Evolutionary conservation across 1,139 yeast genomes (phyloP).

Genomic region (Geotrichum reessii): DNA sequence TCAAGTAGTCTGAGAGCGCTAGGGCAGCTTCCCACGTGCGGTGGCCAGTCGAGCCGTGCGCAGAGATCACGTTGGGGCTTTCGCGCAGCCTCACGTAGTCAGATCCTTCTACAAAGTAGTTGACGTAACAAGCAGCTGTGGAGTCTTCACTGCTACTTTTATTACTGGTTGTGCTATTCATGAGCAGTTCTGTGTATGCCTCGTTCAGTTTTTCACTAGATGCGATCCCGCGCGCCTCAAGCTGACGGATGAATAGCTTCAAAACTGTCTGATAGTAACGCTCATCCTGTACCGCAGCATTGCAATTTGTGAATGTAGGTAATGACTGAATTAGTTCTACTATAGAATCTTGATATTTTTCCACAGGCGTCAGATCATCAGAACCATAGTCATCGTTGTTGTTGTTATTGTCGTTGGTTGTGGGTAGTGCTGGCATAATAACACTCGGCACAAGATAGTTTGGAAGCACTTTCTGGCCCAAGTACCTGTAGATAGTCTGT

Average conservation of each 20-base stretch:
- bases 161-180: neutral
- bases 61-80: slow-evolving; percentile 60
- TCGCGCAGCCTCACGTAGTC: slow-evolving; percentile 34
- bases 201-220: slow-evolving; percentile 9
- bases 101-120: neutral
- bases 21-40: slow-evolving; percentile 94
- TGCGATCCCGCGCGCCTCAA: neutral
- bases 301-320: neutral
- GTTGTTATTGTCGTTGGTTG: neutral
- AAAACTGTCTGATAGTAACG: slow-evolving; percentile 10
- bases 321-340: neutral
- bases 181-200: slow-evolving; percentile 8
- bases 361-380: neutral
- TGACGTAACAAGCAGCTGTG: neutral
- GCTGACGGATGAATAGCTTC: slow-evolving; percentile 12
- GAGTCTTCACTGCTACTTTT: neutral
- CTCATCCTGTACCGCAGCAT: neutral
- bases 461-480: slow-evolving; percentile 11
- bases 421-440: neutral
- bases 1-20: slow-evolving; percentile 51
- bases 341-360: neutral
- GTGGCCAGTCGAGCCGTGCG: slow-evolving; percentile 76
- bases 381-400: neutral
- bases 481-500: neutral
- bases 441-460: slow-evolving; percentile 2